phyloP scores from a whole-genome alignment of 1,139 yeast species.

The Yamadazyma trypodendri region DNA sequence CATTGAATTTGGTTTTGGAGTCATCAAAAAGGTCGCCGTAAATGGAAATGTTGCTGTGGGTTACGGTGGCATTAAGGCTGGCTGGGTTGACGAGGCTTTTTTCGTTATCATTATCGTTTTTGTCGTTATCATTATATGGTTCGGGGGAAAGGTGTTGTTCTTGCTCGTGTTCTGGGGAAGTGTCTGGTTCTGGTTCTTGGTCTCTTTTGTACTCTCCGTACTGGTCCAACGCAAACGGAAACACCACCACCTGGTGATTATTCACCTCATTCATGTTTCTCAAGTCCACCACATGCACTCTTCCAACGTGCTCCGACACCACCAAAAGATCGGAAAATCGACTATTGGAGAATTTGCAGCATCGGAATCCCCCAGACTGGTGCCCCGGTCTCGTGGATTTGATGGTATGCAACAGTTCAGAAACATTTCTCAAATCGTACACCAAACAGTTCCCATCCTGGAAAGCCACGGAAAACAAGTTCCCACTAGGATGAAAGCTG shows the following conservation, averaged over 20 bases:
- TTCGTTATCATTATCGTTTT: slow-evolving; percentile 4
- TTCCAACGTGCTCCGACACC: slow-evolving; percentile 79
- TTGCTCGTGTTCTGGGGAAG: too few relatives aligned
- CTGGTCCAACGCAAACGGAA: slow-evolving; percentile 46
- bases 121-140: slow-evolving; percentile 1
- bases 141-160: too few relatives aligned
- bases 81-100: not conserved
- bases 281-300: slow-evolving; percentile 80
- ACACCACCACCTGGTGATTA: slow-evolving; percentile 68
- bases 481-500: slow-evolving; percentile 71
- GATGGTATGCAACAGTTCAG: slow-evolving; percentile 51
- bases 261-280: slow-evolving; percentile 49
- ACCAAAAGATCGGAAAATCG: slow-evolving; percentile 69
- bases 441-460: slow-evolving; percentile 81
- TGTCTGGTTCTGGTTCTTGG: too few relatives aligned
- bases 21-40: slow-evolving; percentile 14
- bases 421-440: slow-evolving; percentile 69
- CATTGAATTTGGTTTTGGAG: slow-evolving; percentile 23
- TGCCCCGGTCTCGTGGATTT: slow-evolving; percentile 60
- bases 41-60: slow-evolving; percentile 14
- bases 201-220: slow-evolving; percentile 28
- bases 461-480: slow-evolving; percentile 74
- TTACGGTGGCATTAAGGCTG: slow-evolving; percentile 1
- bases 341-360: slow-evolving; percentile 70
- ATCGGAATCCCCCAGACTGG: slow-evolving; percentile 62